A percentile compares a stretch with the other conserved stretches of the same genome.
These are phyloP conservation scores for Lasiodiplodia sp. DNA, from an alignment of 2,329 filamentous ascomycete species.

Conservation along the genomic window DNA sequence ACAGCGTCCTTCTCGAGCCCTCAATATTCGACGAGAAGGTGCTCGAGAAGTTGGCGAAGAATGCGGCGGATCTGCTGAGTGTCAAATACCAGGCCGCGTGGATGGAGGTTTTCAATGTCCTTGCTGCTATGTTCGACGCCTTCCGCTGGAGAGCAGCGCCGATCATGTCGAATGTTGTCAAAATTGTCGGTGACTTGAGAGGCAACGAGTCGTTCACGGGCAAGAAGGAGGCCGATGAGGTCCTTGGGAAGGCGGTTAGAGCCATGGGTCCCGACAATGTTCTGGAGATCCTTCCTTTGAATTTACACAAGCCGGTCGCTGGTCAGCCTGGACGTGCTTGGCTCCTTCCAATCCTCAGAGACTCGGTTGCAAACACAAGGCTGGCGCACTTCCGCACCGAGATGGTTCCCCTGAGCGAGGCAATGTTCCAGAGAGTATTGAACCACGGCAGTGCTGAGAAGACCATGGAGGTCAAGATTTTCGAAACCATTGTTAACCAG, in stretches of 20 bases:
- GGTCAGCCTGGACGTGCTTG: constrained; percentile 88
- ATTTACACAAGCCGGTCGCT: constrained; percentile 77
- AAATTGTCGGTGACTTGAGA: constrained; percentile 83
- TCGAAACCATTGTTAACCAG: constrained; percentile 93
- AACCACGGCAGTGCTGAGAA: constrained; percentile 84
- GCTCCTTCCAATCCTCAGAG: constrained; percentile 90
- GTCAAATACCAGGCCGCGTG: constrained; percentile 94
- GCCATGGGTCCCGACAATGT: constrained; percentile 91
- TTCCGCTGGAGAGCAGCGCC: constrained; percentile 85
- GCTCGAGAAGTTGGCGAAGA: constrained; percentile 79
- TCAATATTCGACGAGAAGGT: constrained; percentile 93
- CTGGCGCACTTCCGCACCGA: constrained; percentile 84
- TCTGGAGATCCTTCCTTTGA: constrained; percentile 82
- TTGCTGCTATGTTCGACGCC: constrained; percentile 85
- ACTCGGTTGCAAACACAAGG: constrained; percentile 87
- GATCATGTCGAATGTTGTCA: constrained; percentile 76
- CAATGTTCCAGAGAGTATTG: constrained; percentile 86
- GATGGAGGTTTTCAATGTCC: constrained; percentile 91
- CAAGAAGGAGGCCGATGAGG: constrained; percentile 92
- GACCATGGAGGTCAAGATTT: constrained; percentile 96
- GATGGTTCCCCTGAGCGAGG: constrained; percentile 87
- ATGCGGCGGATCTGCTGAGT: constrained; percentile 76
- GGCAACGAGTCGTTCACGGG: constrained; percentile 87
- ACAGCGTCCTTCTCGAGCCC: constrained; percentile 82
- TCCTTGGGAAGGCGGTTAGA: constrained; percentile 85